Conservation (phyloP, 768 basidiomycete species). For the Leccinum broughii region DNA sequence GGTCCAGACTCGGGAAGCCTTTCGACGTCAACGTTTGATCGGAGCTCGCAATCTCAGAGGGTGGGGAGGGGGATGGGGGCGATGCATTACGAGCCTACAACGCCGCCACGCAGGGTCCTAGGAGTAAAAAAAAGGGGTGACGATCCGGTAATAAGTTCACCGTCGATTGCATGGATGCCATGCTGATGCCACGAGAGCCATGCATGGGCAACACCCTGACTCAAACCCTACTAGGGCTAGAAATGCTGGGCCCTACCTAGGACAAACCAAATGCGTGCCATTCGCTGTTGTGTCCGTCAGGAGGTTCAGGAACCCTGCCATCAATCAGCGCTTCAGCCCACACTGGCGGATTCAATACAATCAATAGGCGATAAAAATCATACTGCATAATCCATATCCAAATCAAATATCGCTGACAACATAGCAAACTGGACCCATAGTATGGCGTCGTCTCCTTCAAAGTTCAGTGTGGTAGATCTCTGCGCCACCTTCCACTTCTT, state of each 20-base stretch:
- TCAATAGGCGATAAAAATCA: slow-evolving; percentile 10
- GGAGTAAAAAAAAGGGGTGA: not conserved
- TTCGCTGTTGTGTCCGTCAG: not conserved
- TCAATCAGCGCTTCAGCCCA: not conserved
- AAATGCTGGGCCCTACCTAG: not conserved
- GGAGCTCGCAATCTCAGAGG: not conserved
- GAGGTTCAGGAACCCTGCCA: not conserved
- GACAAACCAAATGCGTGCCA: not conserved
- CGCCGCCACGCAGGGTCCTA: slow-evolving; percentile 1
- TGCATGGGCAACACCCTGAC: slow-evolving; percentile 18
- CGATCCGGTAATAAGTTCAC: slow-evolving; percentile 2
- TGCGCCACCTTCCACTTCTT: slow-evolving; percentile 18
- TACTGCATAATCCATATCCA: slow-evolving; percentile 24
- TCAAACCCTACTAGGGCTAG: not conserved
- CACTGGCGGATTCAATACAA: not conserved
- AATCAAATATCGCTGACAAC: slow-evolving; percentile 11
- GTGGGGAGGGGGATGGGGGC: not conserved
- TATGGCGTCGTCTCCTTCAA: slow-evolving; percentile 7
- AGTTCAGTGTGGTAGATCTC: slow-evolving; percentile 25
- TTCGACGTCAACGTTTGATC: not conserved
- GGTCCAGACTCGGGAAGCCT: too few species aligned
- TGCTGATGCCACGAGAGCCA: slow-evolving; percentile 15
- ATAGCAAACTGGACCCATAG: slow-evolving; percentile 11
- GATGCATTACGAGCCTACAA: not conserved
- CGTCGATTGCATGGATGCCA: slow-evolving; percentile 24